Percentiles rank a stretch among this genome's conserved stretches.
phyloP scores from a whole-genome alignment of 176 grass and related monocot genomes.

The Triticum turgidum region DNA sequence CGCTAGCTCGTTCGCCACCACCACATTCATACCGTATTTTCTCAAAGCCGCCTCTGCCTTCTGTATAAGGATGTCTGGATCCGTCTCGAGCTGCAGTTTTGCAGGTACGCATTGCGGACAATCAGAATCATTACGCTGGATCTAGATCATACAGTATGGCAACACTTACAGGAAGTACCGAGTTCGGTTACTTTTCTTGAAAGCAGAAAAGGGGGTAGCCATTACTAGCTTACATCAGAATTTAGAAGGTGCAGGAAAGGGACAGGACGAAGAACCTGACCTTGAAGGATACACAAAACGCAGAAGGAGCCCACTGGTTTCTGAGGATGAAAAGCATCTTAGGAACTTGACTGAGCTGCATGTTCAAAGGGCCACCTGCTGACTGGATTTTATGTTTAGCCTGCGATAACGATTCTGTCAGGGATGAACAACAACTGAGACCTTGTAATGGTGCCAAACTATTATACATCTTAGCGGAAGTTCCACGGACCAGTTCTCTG shows the following conservation, averaged over 20 bases:
- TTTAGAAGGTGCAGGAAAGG: neutral
- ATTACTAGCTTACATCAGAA: neutral
- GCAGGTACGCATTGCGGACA: neutral
- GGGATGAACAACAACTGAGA: neutral
- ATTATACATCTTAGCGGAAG: neutral
- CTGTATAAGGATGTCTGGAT: slow-evolving; percentile 68
- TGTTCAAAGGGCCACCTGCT: slow-evolving; percentile 77
- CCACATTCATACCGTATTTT: slow-evolving; percentile 75
- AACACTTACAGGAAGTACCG: neutral
- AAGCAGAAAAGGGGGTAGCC: neutral
- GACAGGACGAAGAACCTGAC: slow-evolving; percentile 8
- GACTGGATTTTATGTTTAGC: slow-evolving; percentile 97
- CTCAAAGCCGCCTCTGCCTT: slow-evolving; percentile 68
- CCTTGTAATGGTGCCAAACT: neutral
- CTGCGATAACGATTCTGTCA: slow-evolving; percentile 35
- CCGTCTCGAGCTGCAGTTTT: slow-evolving; percentile 71
- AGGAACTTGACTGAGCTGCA: slow-evolving; percentile 84
- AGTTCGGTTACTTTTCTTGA: neutral
- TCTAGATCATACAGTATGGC: neutral
- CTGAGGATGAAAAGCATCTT: slow-evolving; percentile 86
- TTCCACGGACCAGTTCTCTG: neutral
- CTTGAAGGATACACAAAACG: slow-evolving; percentile 97
- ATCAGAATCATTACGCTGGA: neutral
- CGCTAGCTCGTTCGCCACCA: slow-evolving; percentile 59
- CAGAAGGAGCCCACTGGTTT: slow-evolving; percentile 68